A percentile compares a stretch with the other conserved stretches of the same genome.
These are phyloP conservation scores for Ramularia endophylla DNA, from an alignment of 2,329 filamentous ascomycete genomes.

Conservation along the genomic window DNA sequence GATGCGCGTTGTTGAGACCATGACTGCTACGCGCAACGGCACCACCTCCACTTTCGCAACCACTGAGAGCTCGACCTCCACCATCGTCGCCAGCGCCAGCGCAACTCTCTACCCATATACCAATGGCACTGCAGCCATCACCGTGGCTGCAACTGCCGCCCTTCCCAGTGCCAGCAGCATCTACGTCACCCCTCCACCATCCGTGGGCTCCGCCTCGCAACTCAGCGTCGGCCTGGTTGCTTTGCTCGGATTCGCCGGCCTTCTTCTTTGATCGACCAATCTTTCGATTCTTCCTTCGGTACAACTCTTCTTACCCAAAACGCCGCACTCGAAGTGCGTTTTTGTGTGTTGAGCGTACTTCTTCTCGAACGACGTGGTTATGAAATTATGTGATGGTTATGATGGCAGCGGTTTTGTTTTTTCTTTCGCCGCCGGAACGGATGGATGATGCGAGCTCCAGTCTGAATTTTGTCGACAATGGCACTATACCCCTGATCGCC, in stretches of 20 bases:
- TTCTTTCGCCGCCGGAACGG: constrained; percentile 8
- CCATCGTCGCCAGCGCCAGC: neutral
- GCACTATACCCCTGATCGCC: constrained; percentile 7
- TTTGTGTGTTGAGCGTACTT: constrained; percentile 2
- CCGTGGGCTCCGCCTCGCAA: constrained; percentile 14
- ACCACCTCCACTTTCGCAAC: constrained; percentile 13
- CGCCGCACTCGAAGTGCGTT: neutral
- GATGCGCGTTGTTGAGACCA: constrained; percentile 23
- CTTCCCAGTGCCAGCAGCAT: constrained; percentile 5
- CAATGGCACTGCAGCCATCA: neutral
- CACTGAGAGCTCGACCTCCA: constrained; percentile 6
- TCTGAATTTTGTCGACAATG: constrained; percentile 10
- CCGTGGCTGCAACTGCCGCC: constrained; percentile 5
- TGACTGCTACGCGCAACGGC: constrained; percentile 21
- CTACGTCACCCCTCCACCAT: constrained; percentile 10
- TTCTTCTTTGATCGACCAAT: constrained; percentile 8
- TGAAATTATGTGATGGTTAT: constrained; percentile 4
- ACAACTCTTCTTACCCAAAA: neutral
- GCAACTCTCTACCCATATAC: neutral
- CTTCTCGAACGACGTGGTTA: constrained; percentile 3
- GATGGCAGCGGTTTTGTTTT: constrained; percentile 2
- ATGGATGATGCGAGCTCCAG: constrained; percentile 5
- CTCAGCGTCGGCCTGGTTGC: constrained; percentile 16
- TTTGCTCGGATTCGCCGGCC: constrained; percentile 16
- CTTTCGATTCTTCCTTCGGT: too few relatives aligned